Conservation (phyloP, 768 basidiomycete genomes). For the Mycena capillaripes region DNA sequence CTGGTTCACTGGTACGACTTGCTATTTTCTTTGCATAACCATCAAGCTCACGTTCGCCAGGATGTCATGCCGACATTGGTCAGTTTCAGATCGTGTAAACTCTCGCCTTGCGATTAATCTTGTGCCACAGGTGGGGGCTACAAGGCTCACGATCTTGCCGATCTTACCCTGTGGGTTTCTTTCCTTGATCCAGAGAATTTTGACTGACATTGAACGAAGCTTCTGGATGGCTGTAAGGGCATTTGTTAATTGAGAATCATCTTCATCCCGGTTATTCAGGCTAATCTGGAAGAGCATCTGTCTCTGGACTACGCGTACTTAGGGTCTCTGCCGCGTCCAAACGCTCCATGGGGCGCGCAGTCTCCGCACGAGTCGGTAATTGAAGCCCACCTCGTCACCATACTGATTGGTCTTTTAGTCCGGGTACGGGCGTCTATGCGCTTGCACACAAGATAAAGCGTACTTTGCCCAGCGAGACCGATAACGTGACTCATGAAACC, state of each 20-base stretch:
- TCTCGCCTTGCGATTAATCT: neutral
- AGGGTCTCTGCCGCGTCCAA: conserved; percentile 62
- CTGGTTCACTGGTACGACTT: conserved; percentile 75
- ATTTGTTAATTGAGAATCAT: conserved; percentile 2
- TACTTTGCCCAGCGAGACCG: conserved; percentile 57
- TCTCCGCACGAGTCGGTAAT: conserved; percentile 71
- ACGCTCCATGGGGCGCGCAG: conserved; percentile 72
- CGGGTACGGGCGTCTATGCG: conserved; percentile 67
- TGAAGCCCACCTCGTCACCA: neutral
- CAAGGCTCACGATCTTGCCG: conserved; percentile 75
- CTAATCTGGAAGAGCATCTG: conserved; percentile 68
- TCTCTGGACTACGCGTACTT: conserved; percentile 71
- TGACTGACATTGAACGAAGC: neutral
- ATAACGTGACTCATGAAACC: conserved; percentile 67
- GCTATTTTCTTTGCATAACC: conserved; percentile 19
- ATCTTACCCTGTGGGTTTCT: conserved; percentile 60
- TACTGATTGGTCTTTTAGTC: conserved; percentile 49
- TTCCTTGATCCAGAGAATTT: conserved; percentile 64
- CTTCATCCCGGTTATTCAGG: conserved; percentile 49
- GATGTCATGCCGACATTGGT: conserved; percentile 53
- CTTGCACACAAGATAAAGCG: conserved; percentile 62
- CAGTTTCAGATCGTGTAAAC: conserved; percentile 5
- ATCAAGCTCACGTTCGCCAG: conserved; percentile 48
- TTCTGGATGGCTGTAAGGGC: conserved; percentile 28
- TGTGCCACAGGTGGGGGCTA: conserved; percentile 74